phyloP scores from a whole-genome alignment of 2,329 filamentous ascomycete genomes.

The Podosphaera aphanis region DNA sequence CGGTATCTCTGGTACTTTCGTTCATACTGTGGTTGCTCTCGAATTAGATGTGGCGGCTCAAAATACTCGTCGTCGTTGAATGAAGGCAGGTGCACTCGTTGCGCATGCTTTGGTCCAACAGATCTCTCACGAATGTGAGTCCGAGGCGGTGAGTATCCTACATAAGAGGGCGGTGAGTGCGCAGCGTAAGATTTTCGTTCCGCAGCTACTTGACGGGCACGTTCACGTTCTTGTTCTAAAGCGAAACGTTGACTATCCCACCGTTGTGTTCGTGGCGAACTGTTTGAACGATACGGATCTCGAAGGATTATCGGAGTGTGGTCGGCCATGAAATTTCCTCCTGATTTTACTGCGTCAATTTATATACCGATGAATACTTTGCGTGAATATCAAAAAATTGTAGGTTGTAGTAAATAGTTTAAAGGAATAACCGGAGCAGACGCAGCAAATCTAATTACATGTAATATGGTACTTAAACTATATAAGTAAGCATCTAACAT shows the following conservation, averaged over 20 bases:
- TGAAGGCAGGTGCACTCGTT: conserved; percentile 16
- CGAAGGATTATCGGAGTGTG: conserved; percentile 7
- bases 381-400: not conserved
- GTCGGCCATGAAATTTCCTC: not conserved
- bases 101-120: conserved; percentile 25
- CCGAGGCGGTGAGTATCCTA: no score
- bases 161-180: conserved; percentile 6
- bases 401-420: not conserved
- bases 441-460: not conserved
- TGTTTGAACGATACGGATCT: conserved; percentile 16
- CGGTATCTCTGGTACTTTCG: conserved; percentile 10
- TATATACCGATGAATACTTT: not conserved
- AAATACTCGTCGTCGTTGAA: conserved; percentile 15
- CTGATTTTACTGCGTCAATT: not conserved
- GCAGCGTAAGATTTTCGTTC: conserved; percentile 25
- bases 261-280: conserved; percentile 13
- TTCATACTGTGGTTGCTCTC: conserved; percentile 24
- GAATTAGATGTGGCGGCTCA: conserved; percentile 23
- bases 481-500: not conserved
- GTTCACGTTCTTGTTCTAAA: conserved; percentile 16
- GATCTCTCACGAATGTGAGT: conserved; percentile 21
- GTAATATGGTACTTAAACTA: not conserved
- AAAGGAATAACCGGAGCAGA: not conserved
- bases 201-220: conserved; percentile 20
- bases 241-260: conserved; percentile 33